Evolutionary conservation across 768 basidiomycete species (phyloP).

Genomic region (Pleurotus cornucopiae): DNA sequence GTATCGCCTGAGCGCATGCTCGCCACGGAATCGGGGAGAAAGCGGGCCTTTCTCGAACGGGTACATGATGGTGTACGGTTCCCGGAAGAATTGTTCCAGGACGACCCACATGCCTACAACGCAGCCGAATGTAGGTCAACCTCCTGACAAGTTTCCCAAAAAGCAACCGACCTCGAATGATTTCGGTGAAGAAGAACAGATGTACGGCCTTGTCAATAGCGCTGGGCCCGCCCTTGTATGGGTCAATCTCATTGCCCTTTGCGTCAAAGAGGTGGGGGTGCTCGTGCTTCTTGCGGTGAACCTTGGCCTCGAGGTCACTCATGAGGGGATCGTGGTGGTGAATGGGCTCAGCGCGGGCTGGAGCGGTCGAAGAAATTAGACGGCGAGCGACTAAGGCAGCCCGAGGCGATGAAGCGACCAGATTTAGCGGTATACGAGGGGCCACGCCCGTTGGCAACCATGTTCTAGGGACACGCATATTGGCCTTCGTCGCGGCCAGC

Average conservation of each 20-base stretch:
- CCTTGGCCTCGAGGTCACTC: constrained; percentile 32
- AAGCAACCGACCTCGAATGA: constrained; percentile 75
- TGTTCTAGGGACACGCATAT: constrained; percentile 33
- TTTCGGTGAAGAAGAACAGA: constrained; percentile 98
- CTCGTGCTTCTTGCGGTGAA: constrained; percentile 7
- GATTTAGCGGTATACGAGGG: constrained; percentile 33
- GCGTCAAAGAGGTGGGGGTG: constrained; percentile 25
- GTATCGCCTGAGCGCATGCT: constrained; percentile 95
- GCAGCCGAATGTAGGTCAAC: not conserved
- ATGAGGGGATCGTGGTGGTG: constrained; percentile 26
- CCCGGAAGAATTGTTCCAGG: constrained; percentile 84
- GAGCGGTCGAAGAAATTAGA: constrained; percentile 42
- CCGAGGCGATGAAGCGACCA: constrained; percentile 25
- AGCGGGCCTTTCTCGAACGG: constrained; percentile 98
- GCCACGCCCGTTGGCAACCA: constrained; percentile 49
- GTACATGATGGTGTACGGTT: constrained; percentile 98
- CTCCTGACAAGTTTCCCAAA: not conserved
- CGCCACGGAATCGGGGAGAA: constrained; percentile 96
- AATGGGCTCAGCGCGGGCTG: constrained; percentile 32
- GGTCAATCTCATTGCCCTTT: constrained; percentile 53
- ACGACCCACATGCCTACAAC: constrained; percentile 95
- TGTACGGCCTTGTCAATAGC: constrained; percentile 96
- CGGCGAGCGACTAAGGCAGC: constrained; percentile 43
- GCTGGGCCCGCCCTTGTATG: constrained; percentile 76
- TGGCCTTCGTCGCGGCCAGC: constrained; percentile 35